Percentiles rank a stretch among this genome's conserved stretches.
Evolutionary conservation across 2,329 filamentous ascomycete species (phyloP).

Genomic region (Parafenestella ontariensis): DNA sequence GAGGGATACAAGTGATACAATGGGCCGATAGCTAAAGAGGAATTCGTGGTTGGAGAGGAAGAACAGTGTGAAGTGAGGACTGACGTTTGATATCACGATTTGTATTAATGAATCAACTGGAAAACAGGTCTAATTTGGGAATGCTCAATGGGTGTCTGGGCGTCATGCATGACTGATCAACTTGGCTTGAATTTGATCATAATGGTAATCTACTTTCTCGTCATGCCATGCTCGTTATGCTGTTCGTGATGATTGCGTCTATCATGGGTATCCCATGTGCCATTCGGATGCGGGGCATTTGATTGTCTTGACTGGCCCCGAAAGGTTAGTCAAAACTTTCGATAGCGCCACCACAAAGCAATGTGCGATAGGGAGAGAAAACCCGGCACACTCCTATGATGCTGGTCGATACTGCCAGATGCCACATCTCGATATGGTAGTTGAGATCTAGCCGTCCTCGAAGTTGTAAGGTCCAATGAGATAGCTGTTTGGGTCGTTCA

Average conservation of each 20-base stretch:
- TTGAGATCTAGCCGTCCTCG: background rate
- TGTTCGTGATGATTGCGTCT: slow-evolving; percentile 1
- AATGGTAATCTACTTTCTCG: background rate
- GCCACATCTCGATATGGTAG: too few species aligned
- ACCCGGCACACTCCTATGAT: background rate
- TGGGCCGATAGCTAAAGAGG: too few species aligned
- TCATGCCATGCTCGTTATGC: slow-evolving; percentile 10
- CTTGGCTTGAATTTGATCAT: background rate
- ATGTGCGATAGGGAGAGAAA: background rate
- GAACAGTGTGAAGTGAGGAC: too few species aligned
- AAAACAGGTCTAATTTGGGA: too few species aligned
- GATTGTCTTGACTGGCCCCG: background rate
- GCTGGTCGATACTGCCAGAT: background rate
- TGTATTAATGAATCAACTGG: too few species aligned
- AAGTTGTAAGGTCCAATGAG: background rate
- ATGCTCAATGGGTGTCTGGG: too few species aligned
- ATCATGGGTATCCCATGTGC: background rate
- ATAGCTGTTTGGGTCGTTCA: background rate
- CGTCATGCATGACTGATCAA: too few species aligned
- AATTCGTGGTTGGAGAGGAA: too few species aligned
- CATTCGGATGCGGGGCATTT: background rate
- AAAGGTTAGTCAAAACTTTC: background rate
- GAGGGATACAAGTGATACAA: too few species aligned
- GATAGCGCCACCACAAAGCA: background rate
- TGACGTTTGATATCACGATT: too few species aligned